phyloP scores from a whole-genome alignment of 2,329 filamentous ascomycete genomes.

The Knufia fluminis region DNA sequence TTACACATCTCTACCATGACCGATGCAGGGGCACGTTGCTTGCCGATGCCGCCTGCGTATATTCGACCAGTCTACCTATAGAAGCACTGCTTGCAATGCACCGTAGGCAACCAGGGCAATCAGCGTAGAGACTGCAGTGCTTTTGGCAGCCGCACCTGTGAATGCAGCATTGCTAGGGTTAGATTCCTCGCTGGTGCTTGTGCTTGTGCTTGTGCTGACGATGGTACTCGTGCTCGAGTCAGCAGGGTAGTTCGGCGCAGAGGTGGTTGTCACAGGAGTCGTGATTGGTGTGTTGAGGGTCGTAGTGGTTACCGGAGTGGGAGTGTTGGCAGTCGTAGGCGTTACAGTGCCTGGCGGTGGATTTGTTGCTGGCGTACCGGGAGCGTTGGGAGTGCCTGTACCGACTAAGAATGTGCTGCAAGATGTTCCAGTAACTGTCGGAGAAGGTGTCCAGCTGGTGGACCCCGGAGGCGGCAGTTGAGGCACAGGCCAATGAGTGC shows the following conservation, averaged over 20 bases:
- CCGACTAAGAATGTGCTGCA: no score
- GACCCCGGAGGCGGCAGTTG: no score
- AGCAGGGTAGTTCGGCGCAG: not conserved
- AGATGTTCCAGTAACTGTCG: no score
- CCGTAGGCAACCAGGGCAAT: not conserved
- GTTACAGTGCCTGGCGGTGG: not conserved
- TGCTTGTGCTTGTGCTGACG: no score
- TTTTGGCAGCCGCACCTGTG: not conserved
- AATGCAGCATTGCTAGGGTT: no score
- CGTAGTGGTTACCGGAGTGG: not conserved
- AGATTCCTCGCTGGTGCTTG: no score
- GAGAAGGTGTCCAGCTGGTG: no score
- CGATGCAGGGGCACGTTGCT: no score
- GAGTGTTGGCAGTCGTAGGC: not conserved
- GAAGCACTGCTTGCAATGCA: not conserved
- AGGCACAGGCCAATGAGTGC: not conserved
- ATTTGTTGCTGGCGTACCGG: no score
- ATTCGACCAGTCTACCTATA: not conserved
- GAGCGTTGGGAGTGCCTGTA: no score
- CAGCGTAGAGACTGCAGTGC: not conserved
- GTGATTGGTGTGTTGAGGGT: not conserved
- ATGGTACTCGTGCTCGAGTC: not conserved
- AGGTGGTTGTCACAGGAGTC: not conserved
- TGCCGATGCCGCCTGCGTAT: no score
- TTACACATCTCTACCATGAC: no score